A percentile compares a stretch with the other conserved stretches of the same genome.
phyloP scores from a whole-genome alignment of 345 rosid genomes.

The Acer saccharum region DNA sequence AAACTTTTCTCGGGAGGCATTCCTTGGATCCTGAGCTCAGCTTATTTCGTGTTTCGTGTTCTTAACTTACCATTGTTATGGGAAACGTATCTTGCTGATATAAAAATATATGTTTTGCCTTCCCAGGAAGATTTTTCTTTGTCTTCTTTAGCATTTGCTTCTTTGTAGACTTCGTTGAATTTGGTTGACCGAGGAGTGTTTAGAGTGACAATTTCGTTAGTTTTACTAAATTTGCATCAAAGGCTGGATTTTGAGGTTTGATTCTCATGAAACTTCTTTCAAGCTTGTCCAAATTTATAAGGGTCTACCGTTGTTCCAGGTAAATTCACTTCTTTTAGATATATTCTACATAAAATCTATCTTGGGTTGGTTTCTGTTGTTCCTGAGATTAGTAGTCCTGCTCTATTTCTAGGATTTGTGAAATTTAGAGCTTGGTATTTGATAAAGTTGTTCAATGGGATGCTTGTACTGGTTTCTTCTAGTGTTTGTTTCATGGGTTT shows the following conservation, averaged over 20 bases:
- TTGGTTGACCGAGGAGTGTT: conserved; percentile 1
- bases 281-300: background rate
- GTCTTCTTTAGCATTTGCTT: conserved; percentile 18
- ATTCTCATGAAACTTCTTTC: conserved; percentile 1
- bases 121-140: too few species aligned
- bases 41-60: conserved; percentile 15
- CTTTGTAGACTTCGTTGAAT: conserved; percentile 4
- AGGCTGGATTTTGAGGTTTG: conserved; percentile 13
- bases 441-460: conserved; percentile 41
- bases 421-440: conserved; percentile 23
- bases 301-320: conserved; percentile 13
- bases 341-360: conserved; percentile 1
- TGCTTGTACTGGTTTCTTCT: conserved; percentile 33
- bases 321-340: conserved; percentile 8
- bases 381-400: conserved; percentile 11
- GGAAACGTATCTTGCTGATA: too few species aligned
- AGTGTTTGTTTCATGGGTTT: conserved; percentile 42
- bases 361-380: conserved; percentile 26
- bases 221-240: background rate
- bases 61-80: background rate
- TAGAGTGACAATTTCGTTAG: background rate
- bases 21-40: conserved; percentile 29
- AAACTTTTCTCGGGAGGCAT: background rate
- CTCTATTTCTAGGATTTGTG: conserved; percentile 30
- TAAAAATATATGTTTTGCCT: too few species aligned